Evolutionary conservation across 345 rosid species (phyloP), one percentile per base, ranked within the genome.

Genomic region (Laguncularia racemosa): DNA sequence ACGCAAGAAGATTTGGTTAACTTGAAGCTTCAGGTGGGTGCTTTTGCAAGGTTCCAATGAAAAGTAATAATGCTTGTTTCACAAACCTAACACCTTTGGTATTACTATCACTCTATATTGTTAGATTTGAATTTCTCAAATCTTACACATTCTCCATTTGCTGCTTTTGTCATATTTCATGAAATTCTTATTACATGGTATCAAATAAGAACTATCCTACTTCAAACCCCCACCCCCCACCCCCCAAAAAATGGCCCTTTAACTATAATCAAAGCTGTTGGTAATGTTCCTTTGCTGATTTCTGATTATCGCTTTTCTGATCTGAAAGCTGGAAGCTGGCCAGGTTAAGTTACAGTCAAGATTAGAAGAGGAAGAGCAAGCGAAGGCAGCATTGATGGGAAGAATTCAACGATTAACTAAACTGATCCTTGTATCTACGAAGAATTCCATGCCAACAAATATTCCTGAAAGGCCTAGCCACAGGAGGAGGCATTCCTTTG

Each of bases 301-400:
- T 11, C 9, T 58, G 11, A 38, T 17, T 26, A 13, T 48, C 23
- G 51, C 16, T 49, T 58, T 61, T 64, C 12, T 64, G 66, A 20
- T 63, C 44, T 70, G 56, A 65, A 73, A 84, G 85, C 76, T 84
- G 76, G 91, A 82, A 78, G 91, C 85, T 63, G 91, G 85, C 67
- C 84, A 84, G 53, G 82, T 82, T 58, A 82, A 84, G 67, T 63
- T 84, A 62, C 91, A 63, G 72, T 81, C 91, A 61, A 68, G 88
- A 69, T 65, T 84, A 52, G 91, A 84, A 71, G 88, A 82, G 60
- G 85, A 84, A 71, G 91, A 84, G 65, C 77, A 79, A 70, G 91
- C 72, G 19, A 82, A 84, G 75, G 85, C 80, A 61, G 91, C 91
- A 20, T 69, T 84, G 53, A 68, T 84, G 81, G 84, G 91, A 67